Percentiles rank a stretch among this genome's conserved stretches.
phyloP scores from a whole-genome alignment of 495 filamentous ascomycete species.

The Entonaema liquescens region DNA sequence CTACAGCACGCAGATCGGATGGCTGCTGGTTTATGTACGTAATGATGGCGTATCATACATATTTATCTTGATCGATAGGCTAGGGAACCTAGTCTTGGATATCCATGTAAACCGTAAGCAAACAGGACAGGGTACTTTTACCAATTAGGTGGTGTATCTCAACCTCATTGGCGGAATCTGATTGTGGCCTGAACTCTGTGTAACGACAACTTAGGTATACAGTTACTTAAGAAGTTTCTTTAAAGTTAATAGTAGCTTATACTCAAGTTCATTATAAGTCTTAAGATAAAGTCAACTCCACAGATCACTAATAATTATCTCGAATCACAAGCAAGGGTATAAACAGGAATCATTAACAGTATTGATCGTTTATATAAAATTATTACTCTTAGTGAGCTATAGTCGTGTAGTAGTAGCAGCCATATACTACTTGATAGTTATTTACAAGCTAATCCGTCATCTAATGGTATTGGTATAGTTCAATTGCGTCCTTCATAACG shows the following conservation, averaged over 20 bases:
- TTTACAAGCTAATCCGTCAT: conserved; percentile 19
- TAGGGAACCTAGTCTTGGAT: not conserved
- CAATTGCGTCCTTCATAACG: not conserved
- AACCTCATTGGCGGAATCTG: conserved; percentile 16
- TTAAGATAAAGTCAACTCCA: not conserved
- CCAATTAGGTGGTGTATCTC: conserved; percentile 15
- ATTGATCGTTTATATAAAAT: not conserved
- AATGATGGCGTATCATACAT: not conserved
- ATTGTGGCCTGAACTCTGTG: not conserved
- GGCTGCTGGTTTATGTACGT: not conserved
- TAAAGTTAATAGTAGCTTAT: not conserved
- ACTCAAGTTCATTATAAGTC: not conserved
- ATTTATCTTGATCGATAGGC: not conserved
- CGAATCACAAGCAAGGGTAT: not conserved
- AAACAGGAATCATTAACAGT: not conserved
- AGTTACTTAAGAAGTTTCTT: not conserved
- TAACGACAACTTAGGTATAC: not conserved
- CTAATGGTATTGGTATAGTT: conserved; percentile 3
- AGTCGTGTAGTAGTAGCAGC: not conserved
- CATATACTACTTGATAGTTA: conserved; percentile 17
- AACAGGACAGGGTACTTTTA: not conserved
- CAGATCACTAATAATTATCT: not conserved
- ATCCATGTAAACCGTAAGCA: conserved; percentile 6
- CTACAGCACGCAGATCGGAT: too few relatives aligned
- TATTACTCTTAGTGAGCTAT: not conserved